phyloP scores from a whole-genome alignment of 192 early-diverging fungal species.

The Phlyctochytrium planicorne region DNA sequence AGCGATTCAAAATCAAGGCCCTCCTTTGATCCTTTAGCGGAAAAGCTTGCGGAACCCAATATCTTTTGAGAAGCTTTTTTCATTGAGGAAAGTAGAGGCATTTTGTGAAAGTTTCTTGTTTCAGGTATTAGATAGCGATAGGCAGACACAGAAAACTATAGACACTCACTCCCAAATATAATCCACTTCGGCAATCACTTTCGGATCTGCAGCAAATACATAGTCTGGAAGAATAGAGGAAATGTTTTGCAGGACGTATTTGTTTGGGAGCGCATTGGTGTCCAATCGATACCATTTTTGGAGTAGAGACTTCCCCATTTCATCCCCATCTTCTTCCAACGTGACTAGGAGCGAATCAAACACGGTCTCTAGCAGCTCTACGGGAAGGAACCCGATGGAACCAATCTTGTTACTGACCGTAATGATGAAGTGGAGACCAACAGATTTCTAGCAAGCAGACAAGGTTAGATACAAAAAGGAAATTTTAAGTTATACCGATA shows the following conservation, averaged over 20 bases:
- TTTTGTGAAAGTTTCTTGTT: not conserved
- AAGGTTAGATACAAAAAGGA: no score
- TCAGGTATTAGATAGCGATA: not conserved
- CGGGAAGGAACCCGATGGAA: conserved; percentile 1
- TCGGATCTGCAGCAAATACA: not conserved
- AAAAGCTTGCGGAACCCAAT: not conserved
- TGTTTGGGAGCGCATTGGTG: conserved; percentile 11
- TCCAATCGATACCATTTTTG: conserved; percentile 24
- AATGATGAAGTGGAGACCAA: conserved; percentile 20
- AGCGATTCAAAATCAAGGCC: not conserved
- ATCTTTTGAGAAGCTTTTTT: not conserved
- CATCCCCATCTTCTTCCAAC: not conserved
- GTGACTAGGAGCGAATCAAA: not conserved
- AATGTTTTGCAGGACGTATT: conserved; percentile 12
- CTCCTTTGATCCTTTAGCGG: not conserved
- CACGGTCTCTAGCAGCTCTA: not conserved
- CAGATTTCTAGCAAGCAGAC: conserved; percentile 5
- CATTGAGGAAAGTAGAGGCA: not conserved
- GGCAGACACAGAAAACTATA: not conserved
- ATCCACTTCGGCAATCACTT: not conserved
- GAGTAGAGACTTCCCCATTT: not conserved
- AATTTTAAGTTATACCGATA: conserved; percentile 8
- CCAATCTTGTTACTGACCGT: conserved; percentile 16
- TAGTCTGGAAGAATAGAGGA: conserved; percentile 24
- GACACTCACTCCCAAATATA: conserved; percentile 3